Evolutionary conservation across 2,329 filamentous ascomycete genomes (phyloP).

Genomic region (Chrysoporthe austroafricana): DNA sequence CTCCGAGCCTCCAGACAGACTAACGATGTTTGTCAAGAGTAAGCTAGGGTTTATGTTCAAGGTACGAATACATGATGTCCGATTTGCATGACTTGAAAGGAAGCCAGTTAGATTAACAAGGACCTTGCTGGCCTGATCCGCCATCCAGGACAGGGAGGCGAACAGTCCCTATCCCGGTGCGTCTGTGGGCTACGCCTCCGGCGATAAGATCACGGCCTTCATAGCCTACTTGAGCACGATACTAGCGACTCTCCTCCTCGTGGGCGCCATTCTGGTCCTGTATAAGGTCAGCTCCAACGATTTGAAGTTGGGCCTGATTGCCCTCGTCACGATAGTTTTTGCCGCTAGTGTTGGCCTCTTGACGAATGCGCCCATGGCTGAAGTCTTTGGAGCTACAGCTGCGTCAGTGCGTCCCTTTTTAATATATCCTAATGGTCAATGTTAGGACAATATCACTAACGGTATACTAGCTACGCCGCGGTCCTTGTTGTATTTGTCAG

Average conservation of each 20-base stretch:
- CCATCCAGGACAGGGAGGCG: neutral
- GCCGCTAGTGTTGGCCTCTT: slow-evolving; percentile 10
- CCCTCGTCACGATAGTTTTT: slow-evolving; percentile 7
- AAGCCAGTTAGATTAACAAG: neutral
- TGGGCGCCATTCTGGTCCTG: slow-evolving; percentile 7
- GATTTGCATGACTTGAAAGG: neutral
- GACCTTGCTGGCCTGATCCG: no score
- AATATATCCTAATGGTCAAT: neutral
- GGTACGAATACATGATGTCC: neutral
- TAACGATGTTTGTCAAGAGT: slow-evolving; percentile 3
- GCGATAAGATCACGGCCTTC: neutral
- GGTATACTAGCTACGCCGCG: neutral
- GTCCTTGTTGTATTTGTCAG: slow-evolving; percentile 1
- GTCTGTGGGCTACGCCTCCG: neutral
- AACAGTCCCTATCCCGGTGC: neutral
- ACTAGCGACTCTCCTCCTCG: neutral
- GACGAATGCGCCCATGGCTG: slow-evolving; percentile 12
- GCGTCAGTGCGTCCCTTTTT: neutral
- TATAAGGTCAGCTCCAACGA: slow-evolving; percentile 1
- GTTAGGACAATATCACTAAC: neutral
- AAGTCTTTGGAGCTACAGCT: slow-evolving; percentile 12
- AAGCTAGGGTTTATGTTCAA: slow-evolving; percentile 3
- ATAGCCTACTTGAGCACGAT: slow-evolving; percentile 13
- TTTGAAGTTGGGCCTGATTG: slow-evolving; percentile 2
- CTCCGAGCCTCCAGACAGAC: slow-evolving; percentile 1